These are phyloP conservation scores for Tubosaeta sp. DNA, from an alignment of 768 basidiomycete genomes.

Conservation along the genomic window DNA sequence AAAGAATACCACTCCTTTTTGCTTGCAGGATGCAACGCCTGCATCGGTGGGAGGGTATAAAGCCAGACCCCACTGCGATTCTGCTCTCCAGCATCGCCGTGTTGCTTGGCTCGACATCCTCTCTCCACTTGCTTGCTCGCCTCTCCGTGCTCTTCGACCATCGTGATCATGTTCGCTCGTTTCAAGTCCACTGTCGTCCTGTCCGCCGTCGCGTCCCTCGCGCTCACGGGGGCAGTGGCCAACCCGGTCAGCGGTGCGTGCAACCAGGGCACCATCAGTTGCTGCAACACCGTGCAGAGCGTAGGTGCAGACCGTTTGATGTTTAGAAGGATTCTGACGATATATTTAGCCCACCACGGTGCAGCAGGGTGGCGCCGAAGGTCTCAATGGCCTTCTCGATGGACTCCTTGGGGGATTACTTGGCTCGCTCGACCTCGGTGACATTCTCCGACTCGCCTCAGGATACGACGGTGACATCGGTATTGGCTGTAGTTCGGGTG, in stretches of 20 bases:
- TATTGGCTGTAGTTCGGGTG: not conserved
- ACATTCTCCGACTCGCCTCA: not conserved
- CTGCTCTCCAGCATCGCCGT: not conserved
- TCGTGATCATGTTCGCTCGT: slow-evolving; percentile 10
- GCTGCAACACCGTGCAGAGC: slow-evolving; percentile 1
- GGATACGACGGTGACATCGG: slow-evolving; percentile 1
- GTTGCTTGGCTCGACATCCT: not conserved
- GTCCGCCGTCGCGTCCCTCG: slow-evolving; percentile 8
- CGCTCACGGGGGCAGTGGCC: not conserved
- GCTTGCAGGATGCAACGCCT: slow-evolving; percentile 1
- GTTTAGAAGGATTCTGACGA: not conserved
- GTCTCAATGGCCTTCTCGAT: too few species aligned
- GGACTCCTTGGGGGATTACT: not conserved
- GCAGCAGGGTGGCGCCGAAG: not conserved
- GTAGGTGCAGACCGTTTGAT: slow-evolving; percentile 1
- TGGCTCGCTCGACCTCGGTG: not conserved
- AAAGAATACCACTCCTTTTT: not conserved
- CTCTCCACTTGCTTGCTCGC: not conserved
- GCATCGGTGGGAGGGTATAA: slow-evolving; percentile 11
- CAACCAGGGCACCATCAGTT: slow-evolving; percentile 6
- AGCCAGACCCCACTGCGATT: not conserved
- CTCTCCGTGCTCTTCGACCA: not conserved
- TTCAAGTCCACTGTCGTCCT: slow-evolving; percentile 11
- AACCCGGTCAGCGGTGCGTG: slow-evolving; percentile 1
- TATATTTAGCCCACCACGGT: not conserved